Base-by-base conservation (phyloP, 2,329 filamentous ascomycete species). In the Penicillium corylophilum region DNA sequence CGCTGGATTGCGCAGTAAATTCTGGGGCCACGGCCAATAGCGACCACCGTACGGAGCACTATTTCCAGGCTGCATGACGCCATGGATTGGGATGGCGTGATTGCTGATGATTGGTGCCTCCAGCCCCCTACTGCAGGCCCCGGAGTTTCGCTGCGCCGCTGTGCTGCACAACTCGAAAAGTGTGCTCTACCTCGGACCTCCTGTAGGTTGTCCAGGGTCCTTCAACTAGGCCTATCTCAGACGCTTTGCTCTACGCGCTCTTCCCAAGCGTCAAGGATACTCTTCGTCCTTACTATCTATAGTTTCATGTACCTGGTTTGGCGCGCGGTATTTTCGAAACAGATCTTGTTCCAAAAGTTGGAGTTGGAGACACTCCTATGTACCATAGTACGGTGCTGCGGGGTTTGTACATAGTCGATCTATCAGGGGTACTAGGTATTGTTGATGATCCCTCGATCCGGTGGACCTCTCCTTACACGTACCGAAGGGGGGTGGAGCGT, bases 21-120 rank as follows among this genome's bases (percentile, higher is more conserved):
- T 62, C 51, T 59, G 55, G 51, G 51, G 53, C 40, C 48, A 20
- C 43, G n/a, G 7, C 63, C 62, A 67, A 68, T 66, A 43, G 62
- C 22, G 8, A 15, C 29, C 9, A 8, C 47, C n/a, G n/a, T 47
- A 51, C 48, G 40, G 48, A 45, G 57, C 61, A 66, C 66, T 66
- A 67, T 64, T 63, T 59, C 50, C 61, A 64, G 55, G 44, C 36
- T 66, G 64, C 66, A 69, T 70, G 65, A 68, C 64, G 67, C 65
- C 61, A 70, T 58, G 55, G 39, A 61, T 54, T 48, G 50, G 52
- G 46, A 60, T 63, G 59, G 60, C 55, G 64, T 66, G 59, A 62
- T 66, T 46, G 16, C 15, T 43, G 52, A 44, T 62, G 47, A 61
- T 62, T 61, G 60, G 57, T 46, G 38, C 45, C 39, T 46, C 50